These are phyloP conservation scores for Phanerodontia chrysosporium DNA, from an alignment of 768 basidiomycete genomes.

Conservation along the genomic window DNA sequence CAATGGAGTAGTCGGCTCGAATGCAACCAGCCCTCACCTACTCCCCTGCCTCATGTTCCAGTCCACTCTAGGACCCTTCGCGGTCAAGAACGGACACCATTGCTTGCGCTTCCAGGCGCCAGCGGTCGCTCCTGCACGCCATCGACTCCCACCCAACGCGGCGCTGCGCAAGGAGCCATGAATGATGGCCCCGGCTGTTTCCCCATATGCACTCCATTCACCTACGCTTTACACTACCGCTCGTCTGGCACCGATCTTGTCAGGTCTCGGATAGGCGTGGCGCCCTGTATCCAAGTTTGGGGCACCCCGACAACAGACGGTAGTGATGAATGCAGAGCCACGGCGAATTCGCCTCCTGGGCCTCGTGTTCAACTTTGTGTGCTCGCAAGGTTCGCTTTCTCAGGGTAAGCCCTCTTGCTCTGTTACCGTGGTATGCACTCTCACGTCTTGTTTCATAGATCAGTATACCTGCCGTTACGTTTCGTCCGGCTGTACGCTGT, in stretches of 20 bases:
- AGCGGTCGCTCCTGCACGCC: neutral
- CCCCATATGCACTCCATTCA: neutral
- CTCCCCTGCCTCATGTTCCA: neutral
- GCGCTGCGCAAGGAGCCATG: neutral
- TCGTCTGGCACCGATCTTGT: neutral
- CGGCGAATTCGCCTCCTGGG: neutral
- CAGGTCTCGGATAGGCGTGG: neutral
- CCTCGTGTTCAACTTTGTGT: neutral
- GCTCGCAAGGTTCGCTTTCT: neutral
- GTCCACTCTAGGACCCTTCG: neutral
- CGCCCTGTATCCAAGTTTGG: neutral
- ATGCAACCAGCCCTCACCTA: neutral
- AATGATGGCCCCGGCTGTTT: neutral
- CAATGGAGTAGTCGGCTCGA: neutral
- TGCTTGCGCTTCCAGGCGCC: neutral
- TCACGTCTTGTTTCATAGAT: neutral
- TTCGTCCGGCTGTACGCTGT: neutral
- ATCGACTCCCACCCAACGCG: neutral
- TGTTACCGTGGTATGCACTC: neutral
- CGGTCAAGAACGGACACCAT: neutral
- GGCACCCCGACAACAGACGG: neutral
- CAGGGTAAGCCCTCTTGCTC: neutral
- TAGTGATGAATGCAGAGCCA: neutral
- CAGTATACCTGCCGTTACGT: neutral
- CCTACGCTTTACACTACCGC: neutral